Evolutionary conservation across 331 rosid genomes (phyloP), one percentile per base, ranked within the genome.

Genomic region (Cucumis variabilis): DNA sequence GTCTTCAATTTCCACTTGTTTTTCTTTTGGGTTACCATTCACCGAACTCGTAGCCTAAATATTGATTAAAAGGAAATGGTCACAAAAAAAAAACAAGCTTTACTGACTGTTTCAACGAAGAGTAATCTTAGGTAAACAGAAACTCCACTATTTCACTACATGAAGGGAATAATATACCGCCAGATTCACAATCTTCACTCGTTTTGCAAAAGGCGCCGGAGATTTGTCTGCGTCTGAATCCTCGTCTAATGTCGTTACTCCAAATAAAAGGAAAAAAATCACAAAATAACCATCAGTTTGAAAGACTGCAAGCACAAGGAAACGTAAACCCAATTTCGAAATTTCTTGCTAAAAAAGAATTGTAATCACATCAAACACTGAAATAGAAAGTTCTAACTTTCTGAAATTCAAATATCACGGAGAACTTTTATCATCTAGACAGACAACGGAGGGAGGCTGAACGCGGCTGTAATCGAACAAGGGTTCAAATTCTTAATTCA

Each of bases 401-500:
- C n/a, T 6, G 13, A 83, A 66, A 24, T 65, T 37, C 62, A 9
- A 83, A 13, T 8, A 13, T 74, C 33, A 23, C 20, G 55, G 51
- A 60, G 72, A 33, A 60, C 68, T 58, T 93, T 70, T 72, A 97
- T 96, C 96, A 21, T 97, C 98, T 60, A 93, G 90, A 83, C 68
- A 62, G 0, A 90, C 82, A 83, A 89, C 30, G 65, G 83, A 81
- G 85, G 3, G 27, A 78, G 98, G 98, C 87, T 97, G 98, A 55
- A 97, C 96, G 55, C 99, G 98, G 8, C 89, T 90, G 90, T 97
- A 95, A 83, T 97, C 98, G 91, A 95, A 97, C 91, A 97, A 92
- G 68, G 98, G 98, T 77, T 97, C 98, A 11, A 97, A 60, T 78
- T 97, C 98, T 21, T n/a, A n/a, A n/a, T n/a, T 97, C 99, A 11